Conservation (phyloP, 1,284 basidiomycete genomes). For the Ganoderma lingzhi region DNA sequence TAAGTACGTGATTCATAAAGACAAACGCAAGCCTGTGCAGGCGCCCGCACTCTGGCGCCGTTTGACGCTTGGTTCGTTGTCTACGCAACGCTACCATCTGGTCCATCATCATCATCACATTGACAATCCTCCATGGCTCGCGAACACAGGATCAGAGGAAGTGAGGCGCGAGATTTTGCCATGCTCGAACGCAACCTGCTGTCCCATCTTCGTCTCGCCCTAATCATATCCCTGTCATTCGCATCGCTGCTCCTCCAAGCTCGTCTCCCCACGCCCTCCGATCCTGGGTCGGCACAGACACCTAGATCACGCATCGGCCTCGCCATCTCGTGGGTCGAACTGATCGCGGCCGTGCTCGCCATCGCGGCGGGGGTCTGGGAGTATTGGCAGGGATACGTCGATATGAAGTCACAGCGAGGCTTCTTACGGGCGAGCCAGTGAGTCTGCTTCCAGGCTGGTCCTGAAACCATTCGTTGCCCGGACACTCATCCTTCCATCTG, state of each 20-base stretch:
- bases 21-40: neutral
- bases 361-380: conserved; percentile 68
- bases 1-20: neutral
- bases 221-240: conserved; percentile 68
- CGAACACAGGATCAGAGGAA: conserved; percentile 47
- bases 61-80: neutral
- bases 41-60: neutral
- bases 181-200: conserved; percentile 81
- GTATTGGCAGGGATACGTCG: conserved; percentile 64
- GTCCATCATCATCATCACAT: neutral
- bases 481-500: conserved; percentile 18
- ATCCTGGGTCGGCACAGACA: conserved; percentile 34
- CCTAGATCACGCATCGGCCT: conserved; percentile 34
- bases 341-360: conserved; percentile 57
- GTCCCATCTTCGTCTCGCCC: conserved; percentile 68
- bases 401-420: conserved; percentile 62
- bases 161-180: conserved; percentile 70
- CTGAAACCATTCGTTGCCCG: neutral
- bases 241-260: conserved; percentile 68
- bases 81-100: neutral
- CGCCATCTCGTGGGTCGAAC: conserved; percentile 41
- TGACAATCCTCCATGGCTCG: conserved; percentile 36
- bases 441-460: conserved; percentile 37
- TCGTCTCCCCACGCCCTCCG: conserved; percentile 55
- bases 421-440: conserved; percentile 69